Conservation (phyloP, 2,329 filamentous ascomycete genomes). For the Neofusicoccum ribis region DNA sequence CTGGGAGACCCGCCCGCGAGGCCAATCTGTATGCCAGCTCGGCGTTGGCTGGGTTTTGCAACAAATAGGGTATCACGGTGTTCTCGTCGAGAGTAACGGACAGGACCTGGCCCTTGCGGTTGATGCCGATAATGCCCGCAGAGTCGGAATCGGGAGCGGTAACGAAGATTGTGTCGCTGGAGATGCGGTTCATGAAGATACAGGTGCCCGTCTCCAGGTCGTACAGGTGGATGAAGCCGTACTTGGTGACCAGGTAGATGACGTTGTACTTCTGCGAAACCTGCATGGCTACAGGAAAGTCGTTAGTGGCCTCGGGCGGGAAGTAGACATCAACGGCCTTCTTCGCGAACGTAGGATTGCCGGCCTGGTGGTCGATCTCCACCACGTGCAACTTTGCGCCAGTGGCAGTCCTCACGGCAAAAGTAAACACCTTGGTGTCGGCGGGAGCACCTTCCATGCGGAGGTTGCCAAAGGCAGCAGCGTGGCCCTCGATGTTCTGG, state of each 20-base stretch:
- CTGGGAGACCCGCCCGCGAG: conserved; percentile 87
- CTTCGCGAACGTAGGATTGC: conserved; percentile 88
- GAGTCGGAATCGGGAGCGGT: conserved; percentile 82
- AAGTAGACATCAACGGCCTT: conserved; percentile 98
- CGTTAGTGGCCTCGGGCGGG: conserved; percentile 89
- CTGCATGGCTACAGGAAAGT: conserved; percentile 98
- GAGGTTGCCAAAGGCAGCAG: conserved; percentile 88
- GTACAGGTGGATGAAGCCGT: conserved; percentile 98
- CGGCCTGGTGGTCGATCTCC: conserved; percentile 89
- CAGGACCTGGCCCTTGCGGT: conserved; percentile 95
- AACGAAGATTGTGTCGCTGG: conserved; percentile 98
- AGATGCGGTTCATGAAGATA: conserved; percentile 99
- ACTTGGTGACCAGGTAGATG: conserved; percentile 97
- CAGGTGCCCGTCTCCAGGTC: conserved; percentile 93
- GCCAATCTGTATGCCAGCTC: conserved; percentile 95
- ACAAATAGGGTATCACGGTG: conserved; percentile 88
- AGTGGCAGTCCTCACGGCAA: conserved; percentile 84
- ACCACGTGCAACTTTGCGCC: conserved; percentile 97
- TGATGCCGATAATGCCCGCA: conserved; percentile 88
- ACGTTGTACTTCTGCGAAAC: conserved; percentile 95
- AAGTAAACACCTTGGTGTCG: conserved; percentile 95
- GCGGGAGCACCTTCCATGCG: conserved; percentile 84
- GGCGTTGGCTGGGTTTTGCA: conserved; percentile 93
- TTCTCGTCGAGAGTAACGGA: conserved; percentile 91
- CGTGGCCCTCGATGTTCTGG: conserved; percentile 96